Percentiles rank a stretch among this genome's conserved stretches.
Evolutionary conservation across 2,329 filamentous ascomycete species (phyloP).

Genomic region (Colletotrichum gloeosporioides): DNA sequence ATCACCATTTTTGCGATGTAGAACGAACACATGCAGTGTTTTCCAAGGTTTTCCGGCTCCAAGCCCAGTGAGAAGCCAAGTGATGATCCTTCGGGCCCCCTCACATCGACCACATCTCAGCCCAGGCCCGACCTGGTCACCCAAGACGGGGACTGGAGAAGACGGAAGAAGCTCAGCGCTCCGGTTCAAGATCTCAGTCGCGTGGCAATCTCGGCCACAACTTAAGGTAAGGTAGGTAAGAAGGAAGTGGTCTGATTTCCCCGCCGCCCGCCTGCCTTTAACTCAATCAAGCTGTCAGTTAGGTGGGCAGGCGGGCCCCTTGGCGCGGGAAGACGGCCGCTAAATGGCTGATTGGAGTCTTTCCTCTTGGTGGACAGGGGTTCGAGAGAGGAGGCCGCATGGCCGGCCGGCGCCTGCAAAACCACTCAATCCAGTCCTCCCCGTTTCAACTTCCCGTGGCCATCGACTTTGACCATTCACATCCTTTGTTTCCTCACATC

Average conservation of each 20-base stretch:
- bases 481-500: background rate
- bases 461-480: background rate
- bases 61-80: background rate
- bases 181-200: background rate
- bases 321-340: background rate
- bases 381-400: background rate
- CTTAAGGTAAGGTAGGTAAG: background rate
- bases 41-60: no score
- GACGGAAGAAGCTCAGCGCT: background rate
- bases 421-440: background rate
- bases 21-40: no score
- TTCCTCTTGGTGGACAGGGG: background rate
- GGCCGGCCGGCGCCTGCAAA: slow-evolving; percentile 16
- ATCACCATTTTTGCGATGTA: no score
- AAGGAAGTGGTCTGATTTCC: slow-evolving; percentile 21
- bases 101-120: background rate
- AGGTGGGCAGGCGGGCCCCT: background rate
- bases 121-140: background rate
- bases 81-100: background rate
- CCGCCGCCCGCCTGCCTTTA: background rate
- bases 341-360: background rate
- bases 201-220: background rate
- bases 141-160: background rate
- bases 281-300: background rate
- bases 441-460: slow-evolving; percentile 4